Percentiles rank a stretch among this genome's conserved stretches.
Conservation (phyloP, 1,139 yeast species). For the Scheffersomyces stambukii region DNA sequence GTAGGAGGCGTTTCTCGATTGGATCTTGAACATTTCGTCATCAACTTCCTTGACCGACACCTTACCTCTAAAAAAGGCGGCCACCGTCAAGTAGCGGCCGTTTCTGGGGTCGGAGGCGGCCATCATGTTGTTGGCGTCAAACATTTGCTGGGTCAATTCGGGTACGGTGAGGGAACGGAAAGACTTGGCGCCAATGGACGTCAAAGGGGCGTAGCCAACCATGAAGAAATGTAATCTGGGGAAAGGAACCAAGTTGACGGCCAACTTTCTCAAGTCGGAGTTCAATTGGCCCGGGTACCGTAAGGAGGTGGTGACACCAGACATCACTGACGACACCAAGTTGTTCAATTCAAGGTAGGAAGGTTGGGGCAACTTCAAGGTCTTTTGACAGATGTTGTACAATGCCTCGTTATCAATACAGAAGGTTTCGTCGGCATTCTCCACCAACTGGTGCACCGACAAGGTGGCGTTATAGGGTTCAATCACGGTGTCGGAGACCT, state of each 20-base stretch:
- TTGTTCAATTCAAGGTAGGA: constrained; percentile 72
- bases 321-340: constrained; percentile 85
- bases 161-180: constrained; percentile 85
- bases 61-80: constrained; percentile 90
- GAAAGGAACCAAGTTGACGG: constrained; percentile 90
- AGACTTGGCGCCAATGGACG: constrained; percentile 73
- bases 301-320: constrained; percentile 84
- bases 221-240: constrained; percentile 92
- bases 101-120: constrained; percentile 90
- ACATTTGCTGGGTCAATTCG: constrained; percentile 89
- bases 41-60: constrained; percentile 91
- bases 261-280: constrained; percentile 86
- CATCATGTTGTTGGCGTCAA: constrained; percentile 91
- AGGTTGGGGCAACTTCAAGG: constrained; percentile 77
- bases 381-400: constrained; percentile 82
- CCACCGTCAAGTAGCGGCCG: constrained; percentile 91
- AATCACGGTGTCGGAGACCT: constrained; percentile 86
- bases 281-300: constrained; percentile 94
- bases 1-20: constrained; percentile 72
- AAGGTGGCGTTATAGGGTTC: constrained; percentile 93
- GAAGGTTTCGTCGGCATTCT: constrained; percentile 87
- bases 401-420: constrained; percentile 93
- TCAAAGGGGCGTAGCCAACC: constrained; percentile 92
- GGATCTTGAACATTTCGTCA: constrained; percentile 85
- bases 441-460: constrained; percentile 89